Evolutionary conservation across 768 basidiomycete genomes (phyloP).

Genomic region (Trametes coccinea): DNA sequence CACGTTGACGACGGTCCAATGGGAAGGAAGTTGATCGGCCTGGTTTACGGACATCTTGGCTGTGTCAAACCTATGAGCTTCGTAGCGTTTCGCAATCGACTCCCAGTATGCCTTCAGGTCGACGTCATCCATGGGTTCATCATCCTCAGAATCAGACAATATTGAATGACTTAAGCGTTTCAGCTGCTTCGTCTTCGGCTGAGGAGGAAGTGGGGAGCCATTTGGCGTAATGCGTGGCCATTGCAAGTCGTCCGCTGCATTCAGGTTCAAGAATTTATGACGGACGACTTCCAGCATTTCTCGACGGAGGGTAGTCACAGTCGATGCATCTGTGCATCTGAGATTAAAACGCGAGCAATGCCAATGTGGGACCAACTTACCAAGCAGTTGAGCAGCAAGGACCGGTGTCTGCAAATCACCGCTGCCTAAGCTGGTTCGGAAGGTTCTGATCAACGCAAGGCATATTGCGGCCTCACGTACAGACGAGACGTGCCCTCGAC

Average conservation of each 20-base stretch:
- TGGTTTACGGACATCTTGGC: constrained; percentile 44
- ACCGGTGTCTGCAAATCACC: constrained; percentile 47
- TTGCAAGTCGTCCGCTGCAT: constrained; percentile 59
- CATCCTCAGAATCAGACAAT: constrained; percentile 27
- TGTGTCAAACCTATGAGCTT: constrained; percentile 43
- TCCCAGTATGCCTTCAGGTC: constrained; percentile 65
- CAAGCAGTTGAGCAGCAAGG: constrained; percentile 63
- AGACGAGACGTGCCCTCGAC: constrained; percentile 64
- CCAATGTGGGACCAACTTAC: constrained; percentile 35
- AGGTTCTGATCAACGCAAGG: constrained; percentile 66
- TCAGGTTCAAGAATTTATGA: constrained; percentile 56
- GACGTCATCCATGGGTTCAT: constrained; percentile 31
- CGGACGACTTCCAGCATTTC: constrained; percentile 85
- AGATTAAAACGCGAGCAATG: background rate
- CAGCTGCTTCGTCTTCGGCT: constrained; percentile 23
- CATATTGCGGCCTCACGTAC: constrained; percentile 76
- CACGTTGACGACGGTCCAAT: constrained; percentile 86
- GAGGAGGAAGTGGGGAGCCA: constrained; percentile 41
- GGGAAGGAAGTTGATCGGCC: constrained; percentile 54
- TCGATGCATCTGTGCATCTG: constrained; percentile 58
- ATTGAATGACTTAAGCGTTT: constrained; percentile 26
- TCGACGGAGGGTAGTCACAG: constrained; percentile 76
- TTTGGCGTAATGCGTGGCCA: constrained; percentile 65
- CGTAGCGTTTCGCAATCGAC: constrained; percentile 54
- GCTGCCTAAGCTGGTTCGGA: constrained; percentile 81